These are phyloP conservation scores for Forsythia viridissima DNA, from an alignment of 257 asterid species.

Conservation along the genomic window DNA sequence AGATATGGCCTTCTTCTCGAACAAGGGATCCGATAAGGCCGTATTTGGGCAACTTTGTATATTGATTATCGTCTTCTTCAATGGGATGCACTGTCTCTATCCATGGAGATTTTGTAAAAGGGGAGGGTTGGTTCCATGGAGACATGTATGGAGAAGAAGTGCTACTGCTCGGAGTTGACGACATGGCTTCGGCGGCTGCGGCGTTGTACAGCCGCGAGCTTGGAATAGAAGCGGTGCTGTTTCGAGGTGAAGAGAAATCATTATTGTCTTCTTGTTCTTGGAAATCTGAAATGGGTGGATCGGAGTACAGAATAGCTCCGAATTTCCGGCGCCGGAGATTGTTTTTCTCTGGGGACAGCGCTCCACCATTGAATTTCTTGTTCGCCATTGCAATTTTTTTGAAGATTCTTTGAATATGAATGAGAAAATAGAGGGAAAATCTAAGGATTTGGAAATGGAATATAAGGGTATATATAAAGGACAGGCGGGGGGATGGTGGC, in stretches of 20 bases:
- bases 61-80: constrained; percentile 13
- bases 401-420: background rate
- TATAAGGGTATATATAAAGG: constrained; percentile 24
- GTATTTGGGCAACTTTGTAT: background rate
- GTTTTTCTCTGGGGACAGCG: constrained; percentile 31
- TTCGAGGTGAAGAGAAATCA: constrained; percentile 28
- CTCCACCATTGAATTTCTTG: constrained; percentile 17
- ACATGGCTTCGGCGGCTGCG: constrained; percentile 12
- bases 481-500: constrained; percentile 16
- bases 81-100: constrained; percentile 21
- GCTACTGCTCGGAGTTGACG: constrained; percentile 39
- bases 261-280: background rate
- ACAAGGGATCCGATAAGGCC: constrained; percentile 63
- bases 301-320: constrained; percentile 45
- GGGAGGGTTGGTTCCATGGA: constrained; percentile 79
- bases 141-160: constrained; percentile 67
- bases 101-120: constrained; percentile 81
- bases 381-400: constrained; percentile 27
- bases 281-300: constrained; percentile 7
- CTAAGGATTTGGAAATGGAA: constrained; percentile 15
- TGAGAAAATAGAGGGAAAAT: background rate
- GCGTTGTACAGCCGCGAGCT: background rate
- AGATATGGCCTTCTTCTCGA: constrained; percentile 75
- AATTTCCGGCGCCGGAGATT: constrained; percentile 44
- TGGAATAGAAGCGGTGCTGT: constrained; percentile 38